Evolutionary conservation across 345 rosid genomes (phyloP), one percentile per base, ranked within the genome.

Genomic region (Citrus medica): DNA sequence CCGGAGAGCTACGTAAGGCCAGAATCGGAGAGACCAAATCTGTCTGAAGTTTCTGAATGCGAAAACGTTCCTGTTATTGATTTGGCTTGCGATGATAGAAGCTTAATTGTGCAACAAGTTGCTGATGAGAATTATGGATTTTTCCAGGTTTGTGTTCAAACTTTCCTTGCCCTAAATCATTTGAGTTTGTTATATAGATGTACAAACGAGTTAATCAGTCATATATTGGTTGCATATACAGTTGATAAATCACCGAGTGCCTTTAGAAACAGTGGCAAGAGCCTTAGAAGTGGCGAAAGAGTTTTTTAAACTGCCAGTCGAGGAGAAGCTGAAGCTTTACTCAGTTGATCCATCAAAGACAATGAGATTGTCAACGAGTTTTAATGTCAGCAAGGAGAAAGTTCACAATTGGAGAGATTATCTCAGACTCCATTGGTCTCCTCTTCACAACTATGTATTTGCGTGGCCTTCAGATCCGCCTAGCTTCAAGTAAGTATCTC

Each of bases 381-480:
- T 91, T 46, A 91, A 94, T 80, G 89, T 94, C 27, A 93, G 84
- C 0, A 94, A 90, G 76, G 97, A 94, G 89, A 88, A 83, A 40
- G 87, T 94, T 19, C 91, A 91, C 56, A 92, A 90, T n/a, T n/a
- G n/a, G n/a, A 88, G 97, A 73, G 98, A 94, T 64, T 94, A 89
- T 79, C 92, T 89, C 1, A 87, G 98, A 63, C 92, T 91, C 78
- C 92, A 90, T 83, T 94, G 94, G 67, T 71, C 91, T 82, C 98
- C 97, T 79, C 85, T 91, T 16, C 62, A 88, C 22, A 85, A 89
- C 70, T 94, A 91, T 73, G 84, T 84, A 3, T 88, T 85, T 2
- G 93, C 90, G 64, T 94, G 98, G 98, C 98, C 98, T 68, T 85
- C 94, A 5, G 85, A 80, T n/a, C 98, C 98, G 33, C 76, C 91